Evolutionary conservation across 148 eudicot genomes (phyloP).

Genomic region (Amaranthus cruentus): DNA sequence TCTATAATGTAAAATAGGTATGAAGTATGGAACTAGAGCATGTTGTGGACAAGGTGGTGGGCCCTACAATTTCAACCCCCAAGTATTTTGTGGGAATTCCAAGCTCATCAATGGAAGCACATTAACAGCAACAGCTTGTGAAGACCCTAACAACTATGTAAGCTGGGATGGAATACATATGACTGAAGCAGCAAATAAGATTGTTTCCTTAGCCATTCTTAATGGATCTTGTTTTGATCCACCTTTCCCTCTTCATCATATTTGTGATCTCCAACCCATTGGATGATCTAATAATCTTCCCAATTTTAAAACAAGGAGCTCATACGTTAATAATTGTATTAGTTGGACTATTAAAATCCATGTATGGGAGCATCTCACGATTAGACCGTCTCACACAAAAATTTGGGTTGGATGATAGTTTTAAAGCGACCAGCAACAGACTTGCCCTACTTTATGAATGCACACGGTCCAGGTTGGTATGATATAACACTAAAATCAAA

Average conservation of each 20-base stretch:
- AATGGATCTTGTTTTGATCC: constrained; percentile 66
- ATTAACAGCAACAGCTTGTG: constrained; percentile 58
- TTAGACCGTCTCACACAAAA: too few species aligned
- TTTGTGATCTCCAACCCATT: constrained; percentile 26
- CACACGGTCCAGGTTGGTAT: too few species aligned
- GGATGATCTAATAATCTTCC: background rate
- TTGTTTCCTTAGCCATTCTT: constrained; percentile 49
- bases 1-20: constrained; percentile 33
- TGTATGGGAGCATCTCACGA: too few species aligned
- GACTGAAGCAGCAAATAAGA: constrained; percentile 79
- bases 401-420: too few species aligned
- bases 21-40: constrained; percentile 66
- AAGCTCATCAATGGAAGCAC: constrained; percentile 47
- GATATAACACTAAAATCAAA: too few species aligned
- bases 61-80: constrained; percentile 60
- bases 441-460: too few species aligned
- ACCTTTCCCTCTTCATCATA: constrained; percentile 49
- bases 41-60: constrained; percentile 89
- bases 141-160: constrained; percentile 62
- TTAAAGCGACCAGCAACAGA: too few species aligned
- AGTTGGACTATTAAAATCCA: too few species aligned
- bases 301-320: too few species aligned
- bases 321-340: too few species aligned
- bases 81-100: constrained; percentile 69
- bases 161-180: constrained; percentile 91